Percentiles rank a stretch among this genome's conserved stretches.
phyloP scores from a whole-genome alignment of 768 basidiomycete genomes.

The Mycena chlorophos region DNA sequence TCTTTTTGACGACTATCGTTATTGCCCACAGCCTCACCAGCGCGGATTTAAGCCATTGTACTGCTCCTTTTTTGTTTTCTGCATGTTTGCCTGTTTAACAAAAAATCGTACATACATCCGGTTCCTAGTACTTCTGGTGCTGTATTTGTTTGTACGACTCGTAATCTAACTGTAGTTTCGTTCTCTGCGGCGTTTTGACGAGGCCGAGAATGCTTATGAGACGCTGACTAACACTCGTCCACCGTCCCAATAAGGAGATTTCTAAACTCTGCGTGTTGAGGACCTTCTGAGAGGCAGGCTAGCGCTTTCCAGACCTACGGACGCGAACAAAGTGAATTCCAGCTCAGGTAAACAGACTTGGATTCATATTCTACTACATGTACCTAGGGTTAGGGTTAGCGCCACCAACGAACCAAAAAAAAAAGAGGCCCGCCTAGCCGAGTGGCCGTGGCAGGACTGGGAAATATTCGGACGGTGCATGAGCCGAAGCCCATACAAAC shows the following conservation, averaged over 20 bases:
- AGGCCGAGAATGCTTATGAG: too few relatives aligned
- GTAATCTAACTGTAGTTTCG: not conserved
- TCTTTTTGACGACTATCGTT: not conserved
- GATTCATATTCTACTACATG: not conserved
- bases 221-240: too few relatives aligned
- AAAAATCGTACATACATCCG: slow-evolving; percentile 1
- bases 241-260: too few relatives aligned
- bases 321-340: too few relatives aligned
- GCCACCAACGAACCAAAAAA: not conserved
- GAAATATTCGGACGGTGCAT: slow-evolving; percentile 83
- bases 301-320: too few relatives aligned
- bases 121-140: not conserved
- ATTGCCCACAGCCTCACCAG: not conserved
- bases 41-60: not conserved
- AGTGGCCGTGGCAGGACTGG: slow-evolving; percentile 69
- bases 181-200: not conserved
- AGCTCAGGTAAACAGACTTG: too few relatives aligned
- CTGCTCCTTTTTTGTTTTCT: too few relatives aligned
- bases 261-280: too few relatives aligned
- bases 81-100: not conserved
- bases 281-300: too few relatives aligned
- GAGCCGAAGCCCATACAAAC: slow-evolving; percentile 72
- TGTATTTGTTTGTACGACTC: not conserved
- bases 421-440: slow-evolving; percentile 27
- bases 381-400: not conserved